phyloP scores from a whole-genome alignment of 495 filamentous ascomycete species.

The Mycothermus thermophilus region DNA sequence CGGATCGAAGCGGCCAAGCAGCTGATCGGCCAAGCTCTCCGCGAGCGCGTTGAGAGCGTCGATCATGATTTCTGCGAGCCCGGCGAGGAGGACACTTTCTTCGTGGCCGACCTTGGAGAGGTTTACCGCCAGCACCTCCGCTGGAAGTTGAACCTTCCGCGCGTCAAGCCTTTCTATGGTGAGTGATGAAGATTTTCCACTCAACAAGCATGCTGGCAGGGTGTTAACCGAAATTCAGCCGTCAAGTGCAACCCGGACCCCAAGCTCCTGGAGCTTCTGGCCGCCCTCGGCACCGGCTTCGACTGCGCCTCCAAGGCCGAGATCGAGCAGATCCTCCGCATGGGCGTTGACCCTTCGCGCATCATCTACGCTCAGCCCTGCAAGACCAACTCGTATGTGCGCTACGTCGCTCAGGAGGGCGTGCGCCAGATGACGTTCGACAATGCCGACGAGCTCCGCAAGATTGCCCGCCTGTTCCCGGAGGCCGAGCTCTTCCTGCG shows the following conservation, averaged over 20 bases:
- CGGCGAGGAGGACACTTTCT: constrained; percentile 93
- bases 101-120: constrained; percentile 95
- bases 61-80: constrained; percentile 74
- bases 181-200: too few species aligned
- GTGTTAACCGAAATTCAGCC: constrained; percentile 37
- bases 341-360: constrained; percentile 75
- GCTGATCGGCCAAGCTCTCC: constrained; percentile 67
- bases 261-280: constrained; percentile 74
- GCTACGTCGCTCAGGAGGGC: constrained; percentile 64
- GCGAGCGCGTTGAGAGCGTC: constrained; percentile 64
- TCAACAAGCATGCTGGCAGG: too few species aligned
- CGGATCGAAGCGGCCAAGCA: constrained; percentile 37
- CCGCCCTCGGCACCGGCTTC: constrained; percentile 82
- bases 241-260: constrained; percentile 98
- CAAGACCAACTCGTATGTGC: constrained; percentile 96
- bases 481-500: constrained; percentile 83
- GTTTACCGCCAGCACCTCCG: constrained; percentile 96
- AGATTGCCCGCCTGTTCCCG: constrained; percentile 83
- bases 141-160: constrained; percentile 87
- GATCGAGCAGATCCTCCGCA: constrained; percentile 75
- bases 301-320: constrained; percentile 96
- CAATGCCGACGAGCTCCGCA: constrained; percentile 94
- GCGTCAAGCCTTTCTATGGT: constrained; percentile 97
- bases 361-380: constrained; percentile 99
- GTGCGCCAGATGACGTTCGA: constrained; percentile 99